Evolutionary conservation across 78 protist species (phyloP).

Genomic region (Dictyostelium discoideum): DNA sequence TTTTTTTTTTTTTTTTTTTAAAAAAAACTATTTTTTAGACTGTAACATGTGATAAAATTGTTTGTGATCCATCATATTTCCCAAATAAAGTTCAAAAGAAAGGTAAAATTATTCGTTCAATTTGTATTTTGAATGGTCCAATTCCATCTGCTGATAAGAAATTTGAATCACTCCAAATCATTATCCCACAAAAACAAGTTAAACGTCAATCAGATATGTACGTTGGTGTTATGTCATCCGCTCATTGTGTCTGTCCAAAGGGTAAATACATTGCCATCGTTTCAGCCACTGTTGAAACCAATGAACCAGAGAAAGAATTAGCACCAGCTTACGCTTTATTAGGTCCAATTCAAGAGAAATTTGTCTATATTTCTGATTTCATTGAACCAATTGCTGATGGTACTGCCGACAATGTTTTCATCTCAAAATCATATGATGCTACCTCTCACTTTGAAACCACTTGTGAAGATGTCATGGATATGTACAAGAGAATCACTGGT

Average conservation of each 20-base stretch:
- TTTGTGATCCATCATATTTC: conserved; percentile 88
- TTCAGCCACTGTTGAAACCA: conserved; percentile 94
- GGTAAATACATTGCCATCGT: conserved; percentile 96
- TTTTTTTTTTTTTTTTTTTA: not conserved
- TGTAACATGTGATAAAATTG: conserved; percentile 14
- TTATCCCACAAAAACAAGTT: conserved; percentile 95
- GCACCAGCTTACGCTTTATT: conserved; percentile 93
- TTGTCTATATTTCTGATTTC: conserved; percentile 71
- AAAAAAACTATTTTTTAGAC: not conserved
- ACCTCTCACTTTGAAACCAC: conserved; percentile 95
- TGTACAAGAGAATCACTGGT: conserved; percentile 88
- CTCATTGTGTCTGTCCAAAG: conserved; percentile 94
- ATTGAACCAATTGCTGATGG: conserved; percentile 91
- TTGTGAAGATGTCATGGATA: conserved; percentile 86
- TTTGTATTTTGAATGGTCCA: conserved; percentile 96
- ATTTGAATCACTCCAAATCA: conserved; percentile 91
- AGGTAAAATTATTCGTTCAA: conserved; percentile 95
- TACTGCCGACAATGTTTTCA: conserved; percentile 73
- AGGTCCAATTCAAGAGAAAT: conserved; percentile 89
- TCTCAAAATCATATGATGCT: conserved; percentile 92
- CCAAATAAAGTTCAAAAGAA: conserved; percentile 88
- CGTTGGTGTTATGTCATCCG: conserved; percentile 87
- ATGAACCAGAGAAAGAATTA: conserved; percentile 95
- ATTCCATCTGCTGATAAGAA: conserved; percentile 89
- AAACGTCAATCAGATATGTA: conserved; percentile 94